Evolutionary conservation across 2,329 filamentous ascomycete species (phyloP).

Genomic region (Alternaria hordeiaustralica): DNA sequence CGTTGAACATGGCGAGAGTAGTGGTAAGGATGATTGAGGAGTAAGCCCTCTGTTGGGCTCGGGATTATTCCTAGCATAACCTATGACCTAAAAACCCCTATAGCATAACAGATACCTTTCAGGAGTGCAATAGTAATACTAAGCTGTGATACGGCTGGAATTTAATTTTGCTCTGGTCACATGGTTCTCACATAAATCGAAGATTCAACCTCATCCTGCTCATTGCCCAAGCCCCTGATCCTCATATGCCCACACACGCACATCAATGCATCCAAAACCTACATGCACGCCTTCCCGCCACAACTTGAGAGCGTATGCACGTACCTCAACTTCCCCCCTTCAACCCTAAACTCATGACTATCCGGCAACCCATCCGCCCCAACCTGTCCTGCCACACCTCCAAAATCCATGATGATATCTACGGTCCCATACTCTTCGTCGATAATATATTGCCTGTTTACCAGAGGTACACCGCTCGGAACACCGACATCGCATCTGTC

Average conservation of each 20-base stretch:
- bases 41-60: not conserved
- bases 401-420: constrained; percentile 41
- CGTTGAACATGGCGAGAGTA: not conserved
- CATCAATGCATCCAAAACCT: not conserved
- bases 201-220: not conserved
- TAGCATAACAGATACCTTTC: not conserved
- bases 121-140: not conserved
- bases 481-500: constrained; percentile 39
- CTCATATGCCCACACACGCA: not conserved
- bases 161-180: not conserved
- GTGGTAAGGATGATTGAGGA: not conserved
- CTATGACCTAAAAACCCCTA: not conserved
- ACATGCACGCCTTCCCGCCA: constrained; percentile 35
- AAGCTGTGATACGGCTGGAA: not conserved
- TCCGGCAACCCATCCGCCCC: constrained; percentile 34
- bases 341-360: constrained; percentile 42
- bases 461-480: constrained; percentile 35
- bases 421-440: constrained; percentile 42
- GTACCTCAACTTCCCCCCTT: constrained; percentile 39
- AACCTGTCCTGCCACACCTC: constrained; percentile 16
- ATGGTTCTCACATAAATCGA: not conserved
- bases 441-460: constrained; percentile 39
- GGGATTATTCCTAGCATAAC: not conserved
- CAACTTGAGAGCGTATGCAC: constrained; percentile 39
- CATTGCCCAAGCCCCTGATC: not conserved